These are phyloP conservation scores for Alternaria sp. DNA, from an alignment of 2,329 filamentous ascomycete species.

Conservation along the genomic window DNA sequence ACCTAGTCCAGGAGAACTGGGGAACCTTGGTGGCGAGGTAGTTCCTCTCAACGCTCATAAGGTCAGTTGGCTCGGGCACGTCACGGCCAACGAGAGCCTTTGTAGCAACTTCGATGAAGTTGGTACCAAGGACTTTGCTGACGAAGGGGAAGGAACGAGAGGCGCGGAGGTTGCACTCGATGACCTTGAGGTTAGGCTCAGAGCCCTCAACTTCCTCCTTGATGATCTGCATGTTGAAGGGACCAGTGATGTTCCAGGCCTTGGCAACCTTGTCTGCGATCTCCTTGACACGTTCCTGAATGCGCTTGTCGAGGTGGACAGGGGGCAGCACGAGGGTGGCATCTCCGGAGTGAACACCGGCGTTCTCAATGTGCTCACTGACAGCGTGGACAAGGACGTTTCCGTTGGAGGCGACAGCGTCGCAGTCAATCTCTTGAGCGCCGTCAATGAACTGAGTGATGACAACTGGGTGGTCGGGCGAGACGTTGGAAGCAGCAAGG, in stretches of 20 bases:
- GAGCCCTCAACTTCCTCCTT: conserved; percentile 81
- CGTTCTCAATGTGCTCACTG: conserved; percentile 94
- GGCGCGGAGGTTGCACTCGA: conserved; percentile 96
- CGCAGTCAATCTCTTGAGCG: conserved; percentile 94
- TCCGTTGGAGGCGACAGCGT: conserved; percentile 86
- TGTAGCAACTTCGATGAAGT: conserved; percentile 96
- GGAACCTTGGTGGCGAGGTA: conserved; percentile 98
- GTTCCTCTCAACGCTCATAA: conserved; percentile 87
- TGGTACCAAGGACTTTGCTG: conserved; percentile 92
- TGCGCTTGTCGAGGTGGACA: conserved; percentile 74
- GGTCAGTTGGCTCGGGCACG: conserved; percentile 82
- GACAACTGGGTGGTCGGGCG: conserved; percentile 95
- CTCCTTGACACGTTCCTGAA: conserved; percentile 88
- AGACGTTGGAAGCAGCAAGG: conserved; percentile 85
- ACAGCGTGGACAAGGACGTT: conserved; percentile 90
- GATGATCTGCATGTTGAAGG: conserved; percentile 99
- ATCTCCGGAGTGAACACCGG: conserved; percentile 97
- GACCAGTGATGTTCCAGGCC: conserved; percentile 95
- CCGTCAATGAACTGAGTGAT: conserved; percentile 99
- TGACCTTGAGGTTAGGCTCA: conserved; percentile 84
- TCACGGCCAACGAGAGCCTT: conserved; percentile 86
- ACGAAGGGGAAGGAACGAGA: conserved; percentile 98
- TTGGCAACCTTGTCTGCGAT: conserved; percentile 96
- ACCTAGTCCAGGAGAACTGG: conserved; percentile 98
- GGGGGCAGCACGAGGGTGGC: conserved; percentile 94